phyloP scores from a whole-genome alignment of 2,329 filamentous ascomycete genomes.

The Ceratocystis cacaofunesta region DNA sequence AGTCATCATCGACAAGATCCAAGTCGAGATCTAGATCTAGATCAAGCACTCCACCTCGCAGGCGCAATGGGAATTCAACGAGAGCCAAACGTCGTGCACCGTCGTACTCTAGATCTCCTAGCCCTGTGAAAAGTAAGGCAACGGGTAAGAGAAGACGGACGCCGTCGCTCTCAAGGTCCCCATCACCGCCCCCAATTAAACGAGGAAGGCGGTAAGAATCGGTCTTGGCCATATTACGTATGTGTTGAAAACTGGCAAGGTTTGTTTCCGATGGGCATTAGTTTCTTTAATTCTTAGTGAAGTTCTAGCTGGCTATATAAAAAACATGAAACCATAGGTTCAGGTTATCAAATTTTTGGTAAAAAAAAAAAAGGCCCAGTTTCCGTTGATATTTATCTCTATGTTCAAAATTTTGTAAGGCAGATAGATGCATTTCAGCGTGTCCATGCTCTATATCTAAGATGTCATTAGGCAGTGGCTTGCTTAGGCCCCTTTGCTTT shows the following conservation, averaged over 20 bases:
- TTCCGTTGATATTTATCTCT: background rate
- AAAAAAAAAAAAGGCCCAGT: background rate
- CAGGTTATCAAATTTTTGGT: background rate
- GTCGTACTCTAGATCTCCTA: conserved; percentile 9
- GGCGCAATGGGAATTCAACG: background rate
- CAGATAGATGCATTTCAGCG: background rate
- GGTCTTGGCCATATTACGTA: too few species aligned
- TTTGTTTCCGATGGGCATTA: too few species aligned
- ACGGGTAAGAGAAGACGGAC: conserved; percentile 13
- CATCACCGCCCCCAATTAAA: conserved; percentile 17
- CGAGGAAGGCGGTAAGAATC: conserved; percentile 15
- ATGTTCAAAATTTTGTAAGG: background rate
- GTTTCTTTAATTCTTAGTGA: too few species aligned
- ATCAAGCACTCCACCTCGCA: conserved; percentile 20
- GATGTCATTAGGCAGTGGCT: background rate
- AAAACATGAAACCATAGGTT: background rate
- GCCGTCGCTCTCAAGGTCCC: conserved; percentile 16
- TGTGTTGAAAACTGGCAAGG: too few species aligned
- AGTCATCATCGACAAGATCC: conserved; percentile 13
- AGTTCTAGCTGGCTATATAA: background rate
- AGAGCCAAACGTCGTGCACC: background rate
- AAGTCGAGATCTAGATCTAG: conserved; percentile 1
- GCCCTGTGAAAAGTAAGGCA: conserved; percentile 4
- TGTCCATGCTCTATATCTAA: background rate
- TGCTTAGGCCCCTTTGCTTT: background rate